Conservation (phyloP, 805 yeast genomes). For the Zygosaccharomyces bailii region DNA sequence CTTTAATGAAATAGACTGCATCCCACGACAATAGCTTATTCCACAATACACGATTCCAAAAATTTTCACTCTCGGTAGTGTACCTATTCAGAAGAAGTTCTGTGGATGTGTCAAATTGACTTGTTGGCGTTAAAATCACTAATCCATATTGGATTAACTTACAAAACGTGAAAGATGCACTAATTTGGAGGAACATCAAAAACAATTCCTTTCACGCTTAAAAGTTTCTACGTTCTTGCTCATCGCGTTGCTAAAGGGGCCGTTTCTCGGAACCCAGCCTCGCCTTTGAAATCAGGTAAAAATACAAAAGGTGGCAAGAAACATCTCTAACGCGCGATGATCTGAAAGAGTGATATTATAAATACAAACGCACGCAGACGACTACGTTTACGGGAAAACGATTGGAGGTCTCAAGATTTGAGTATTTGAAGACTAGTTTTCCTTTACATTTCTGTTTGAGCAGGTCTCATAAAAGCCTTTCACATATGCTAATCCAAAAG, state of each 20-base stretch:
- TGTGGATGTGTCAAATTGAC: slow-evolving; percentile 35
- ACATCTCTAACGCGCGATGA: background rate
- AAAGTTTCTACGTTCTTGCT: background rate
- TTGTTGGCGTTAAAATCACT: slow-evolving; percentile 23
- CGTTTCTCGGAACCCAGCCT: background rate
- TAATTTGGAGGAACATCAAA: slow-evolving; percentile 1
- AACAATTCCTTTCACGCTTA: background rate
- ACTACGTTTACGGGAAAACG: background rate
- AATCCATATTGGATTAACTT: slow-evolving; percentile 26
- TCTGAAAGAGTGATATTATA: background rate
- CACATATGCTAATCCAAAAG: background rate
- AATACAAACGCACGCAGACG: background rate
- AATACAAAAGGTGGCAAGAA: background rate
- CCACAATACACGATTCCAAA: slow-evolving; percentile 35
- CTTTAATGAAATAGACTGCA: slow-evolving; percentile 65
- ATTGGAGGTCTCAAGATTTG: background rate
- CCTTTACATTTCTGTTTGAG: background rate
- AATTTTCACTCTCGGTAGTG: slow-evolving; percentile 4
- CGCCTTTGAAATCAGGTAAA: background rate
- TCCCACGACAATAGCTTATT: slow-evolving; percentile 78
- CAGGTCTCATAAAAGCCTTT: background rate
- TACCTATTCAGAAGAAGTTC: slow-evolving; percentile 11
- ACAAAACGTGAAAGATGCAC: background rate
- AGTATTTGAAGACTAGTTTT: background rate
- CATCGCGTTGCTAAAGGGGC: background rate